Conservation (phyloP, 352 stramenopile genomes). For the Lagenidium giganteum region DNA sequence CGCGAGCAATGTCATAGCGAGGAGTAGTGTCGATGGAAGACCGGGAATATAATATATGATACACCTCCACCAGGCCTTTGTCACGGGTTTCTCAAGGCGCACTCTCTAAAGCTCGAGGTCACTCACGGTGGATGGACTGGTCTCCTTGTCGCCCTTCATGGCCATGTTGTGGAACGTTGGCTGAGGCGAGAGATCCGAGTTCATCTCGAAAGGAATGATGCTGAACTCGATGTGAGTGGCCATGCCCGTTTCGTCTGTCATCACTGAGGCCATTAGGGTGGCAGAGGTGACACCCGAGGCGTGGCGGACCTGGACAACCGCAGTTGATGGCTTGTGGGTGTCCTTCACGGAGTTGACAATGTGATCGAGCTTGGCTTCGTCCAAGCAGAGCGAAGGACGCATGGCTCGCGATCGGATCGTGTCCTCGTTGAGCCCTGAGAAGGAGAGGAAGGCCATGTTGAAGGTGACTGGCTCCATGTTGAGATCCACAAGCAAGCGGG, state of each 20-base stretch:
- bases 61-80: slow-evolving; percentile 5
- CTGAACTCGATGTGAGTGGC: slow-evolving; percentile 54
- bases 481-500: slow-evolving; percentile 43
- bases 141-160: slow-evolving; percentile 39
- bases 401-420: slow-evolving; percentile 27
- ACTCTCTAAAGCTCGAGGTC: slow-evolving; percentile 38
- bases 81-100: background rate
- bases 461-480: slow-evolving; percentile 44
- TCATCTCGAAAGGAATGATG: slow-evolving; percentile 58
- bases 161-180: slow-evolving; percentile 8
- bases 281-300: slow-evolving; percentile 36
- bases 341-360: slow-evolving; percentile 37
- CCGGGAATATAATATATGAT: slow-evolving; percentile 23
- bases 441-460: slow-evolving; percentile 50
- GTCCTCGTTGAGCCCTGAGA: slow-evolving; percentile 37
- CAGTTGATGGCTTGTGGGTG: slow-evolving; percentile 32
- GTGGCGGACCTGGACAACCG: slow-evolving; percentile 44
- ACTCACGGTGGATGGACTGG: slow-evolving; percentile 46
- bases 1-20: slow-evolving; percentile 1
- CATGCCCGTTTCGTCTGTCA: slow-evolving; percentile 52
- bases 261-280: slow-evolving; percentile 50
- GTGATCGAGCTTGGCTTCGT: slow-evolving; percentile 37
- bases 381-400: slow-evolving; percentile 40
- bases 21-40: background rate
- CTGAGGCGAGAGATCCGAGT: slow-evolving; percentile 22